Base-by-base conservation (phyloP, 2,329 filamentous ascomycete genomes). In the Podosphaera fusca region DNA sequence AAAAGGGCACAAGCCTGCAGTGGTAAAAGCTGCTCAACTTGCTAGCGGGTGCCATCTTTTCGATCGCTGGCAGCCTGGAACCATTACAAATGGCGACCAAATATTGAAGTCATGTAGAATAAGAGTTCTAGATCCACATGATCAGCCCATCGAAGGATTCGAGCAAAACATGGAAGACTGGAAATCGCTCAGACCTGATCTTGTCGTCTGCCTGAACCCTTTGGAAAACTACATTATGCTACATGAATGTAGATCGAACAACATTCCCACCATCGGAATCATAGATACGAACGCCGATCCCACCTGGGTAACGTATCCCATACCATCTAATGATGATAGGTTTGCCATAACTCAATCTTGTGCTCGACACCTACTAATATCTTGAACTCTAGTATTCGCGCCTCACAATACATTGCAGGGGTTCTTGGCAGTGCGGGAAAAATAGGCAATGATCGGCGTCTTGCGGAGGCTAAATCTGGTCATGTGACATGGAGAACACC, bases 321-420 rank as follows among this genome's bases (percentile, higher is more conserved):
- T 98, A 63, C 92, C 92, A 1, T 87, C 87, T 55, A 98, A 98
- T 69, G 92, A 98, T 67, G 92, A 98, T 75, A 88, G 83, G 84
- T 87, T 69, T 66, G 75, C 68, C 35, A 54, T 21, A 12, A 21
- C 35, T 35, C 54, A 42, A 50, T 34, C 40, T 47, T 38, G 29
- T 30, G 4, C 30, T 14, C 29, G 21, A 38, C 3, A 49, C 14
- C 42, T 1, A 56, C 29, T 47, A 12, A 14, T 10, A n/a, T 30
- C 21, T 8, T 14, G 7, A 38, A 30, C 35, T 55, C 58, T 59
- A 94, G 88, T 78, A 70, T 95, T 63, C 84, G 92, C 59, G 82
- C 83, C 61, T 78, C 88, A 55, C 80, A 84, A 63, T 76, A 95
- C 59, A 86, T 98, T 63, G 85, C 82, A 3, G 88, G 88, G 56